Base-by-base conservation (phyloP, 495 filamentous ascomycete species). In the Trichodelitschia bisporula region DNA sequence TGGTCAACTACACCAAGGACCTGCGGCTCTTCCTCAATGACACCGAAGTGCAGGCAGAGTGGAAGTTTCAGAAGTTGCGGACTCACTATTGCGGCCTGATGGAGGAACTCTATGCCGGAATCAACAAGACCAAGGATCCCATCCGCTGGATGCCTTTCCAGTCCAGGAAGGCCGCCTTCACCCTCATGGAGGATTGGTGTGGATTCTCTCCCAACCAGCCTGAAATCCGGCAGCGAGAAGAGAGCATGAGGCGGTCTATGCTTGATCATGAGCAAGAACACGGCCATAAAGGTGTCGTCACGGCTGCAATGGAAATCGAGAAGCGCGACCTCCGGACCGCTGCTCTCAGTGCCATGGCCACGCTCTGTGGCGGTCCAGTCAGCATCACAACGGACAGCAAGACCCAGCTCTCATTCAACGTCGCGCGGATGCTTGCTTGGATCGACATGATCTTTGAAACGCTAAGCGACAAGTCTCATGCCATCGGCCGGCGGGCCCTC, bases 141-240 rank as follows among this genome's bases (percentile, higher is more conserved):
- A 69, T 75, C 1, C 63, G 77, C 14, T 95, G 82, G 78, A 83
- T 97, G 58, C 77, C 89, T 0, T 97, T 97, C 38, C 86, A 93
- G 45, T 74, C 80, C 0, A 59, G 86, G 15, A 83, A 91, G 43
- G 92, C 86, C 6, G 69, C 82, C 4, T 97, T 95, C 44, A 71
- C 83, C 3, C 51, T 95, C 19, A 95, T 97, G 82, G 84, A 95
- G 46, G 84, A 95, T 33, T 97, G 86, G 86, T 95, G 89, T 53
- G 86, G 89, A 0, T 89, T 86, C 47, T 90, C 86, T 0, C 79
- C 86, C 4, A 91, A 93, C 46, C 82, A 83, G 43, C 51, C 55
- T 19, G 74, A 82, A 34, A 77, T 90, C 20, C 65, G 69, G 11
- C 67, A 76, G 34, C 60, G 80, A 32, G 86, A 93, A 56, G 75